These are phyloP conservation scores for Aegilops longissima DNA, from an alignment of 176 grass and related monocot species.

Conservation along the genomic window DNA sequence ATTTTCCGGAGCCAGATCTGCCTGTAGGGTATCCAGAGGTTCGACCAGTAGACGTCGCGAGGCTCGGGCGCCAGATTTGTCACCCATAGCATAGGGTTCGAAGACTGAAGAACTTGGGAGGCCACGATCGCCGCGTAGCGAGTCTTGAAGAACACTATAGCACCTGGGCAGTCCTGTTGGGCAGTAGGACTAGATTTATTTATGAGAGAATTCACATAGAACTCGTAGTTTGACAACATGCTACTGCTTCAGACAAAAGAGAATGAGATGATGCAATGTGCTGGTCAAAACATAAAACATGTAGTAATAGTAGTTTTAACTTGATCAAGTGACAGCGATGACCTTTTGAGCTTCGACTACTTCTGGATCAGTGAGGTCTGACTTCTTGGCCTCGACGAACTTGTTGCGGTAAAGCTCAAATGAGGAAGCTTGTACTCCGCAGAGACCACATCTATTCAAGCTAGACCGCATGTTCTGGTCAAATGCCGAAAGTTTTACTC, in stretches of 20 bases:
- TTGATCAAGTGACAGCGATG: conserved; percentile 7
- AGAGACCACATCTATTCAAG: conserved; percentile 78
- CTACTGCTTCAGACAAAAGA: neutral
- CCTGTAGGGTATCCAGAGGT: conserved; percentile 80
- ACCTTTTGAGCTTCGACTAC: conserved; percentile 70
- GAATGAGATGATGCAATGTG: neutral
- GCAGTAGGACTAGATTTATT: conserved; percentile 22
- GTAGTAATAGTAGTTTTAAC: neutral
- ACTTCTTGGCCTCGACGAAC: conserved; percentile 48
- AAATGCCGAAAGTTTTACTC: conserved; percentile 46
- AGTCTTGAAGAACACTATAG: conserved; percentile 97
- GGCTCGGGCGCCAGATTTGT: conserved; percentile 77
- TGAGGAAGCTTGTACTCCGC: conserved; percentile 61
- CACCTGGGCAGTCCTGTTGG: conserved; percentile 71
- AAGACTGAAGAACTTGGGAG: conserved; percentile 72
- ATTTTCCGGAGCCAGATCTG: conserved; percentile 82
- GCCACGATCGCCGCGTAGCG: conserved; percentile 83
- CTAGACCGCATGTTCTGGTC: conserved; percentile 47
- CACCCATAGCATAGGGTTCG: conserved; percentile 93
- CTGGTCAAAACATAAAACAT: neutral
- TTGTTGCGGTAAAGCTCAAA: conserved; percentile 68
- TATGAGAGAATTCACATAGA: neutral
- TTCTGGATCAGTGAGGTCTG: conserved; percentile 36
- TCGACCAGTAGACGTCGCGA: conserved; percentile 87
- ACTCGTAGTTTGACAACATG: neutral